Percentiles rank a stretch among this genome's conserved stretches.
Evolutionary conservation across 192 early-diverging fungal species (phyloP).

Genomic region (Mortierella antarctica): DNA sequence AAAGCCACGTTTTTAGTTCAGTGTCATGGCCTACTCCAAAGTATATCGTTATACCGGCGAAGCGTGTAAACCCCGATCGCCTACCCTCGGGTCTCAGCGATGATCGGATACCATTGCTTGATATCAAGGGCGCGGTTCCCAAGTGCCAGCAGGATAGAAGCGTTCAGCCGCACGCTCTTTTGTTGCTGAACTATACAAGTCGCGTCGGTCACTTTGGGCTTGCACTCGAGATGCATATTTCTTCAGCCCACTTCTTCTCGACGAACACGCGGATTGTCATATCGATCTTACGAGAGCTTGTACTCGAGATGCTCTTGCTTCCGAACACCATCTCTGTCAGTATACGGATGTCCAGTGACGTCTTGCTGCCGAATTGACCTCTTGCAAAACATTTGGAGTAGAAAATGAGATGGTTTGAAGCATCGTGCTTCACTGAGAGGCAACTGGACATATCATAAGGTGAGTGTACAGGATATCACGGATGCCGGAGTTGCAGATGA

Average conservation of each 20-base stretch:
- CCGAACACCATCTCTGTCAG: constrained; percentile 23
- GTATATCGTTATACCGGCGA: constrained; percentile 7
- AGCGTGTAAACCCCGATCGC: constrained; percentile 11
- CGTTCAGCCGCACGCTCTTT: constrained; percentile 14
- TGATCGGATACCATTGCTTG: constrained; percentile 12
- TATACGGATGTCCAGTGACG: background rate
- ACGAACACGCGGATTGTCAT: constrained; percentile 9
- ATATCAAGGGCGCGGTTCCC: constrained; percentile 10
- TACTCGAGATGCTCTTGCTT: background rate
- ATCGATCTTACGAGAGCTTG: constrained; percentile 16
- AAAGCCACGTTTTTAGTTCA: background rate
- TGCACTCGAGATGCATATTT: constrained; percentile 15
- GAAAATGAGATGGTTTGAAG: background rate
- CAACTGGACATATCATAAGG: constrained; percentile 3
- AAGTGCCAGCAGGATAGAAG: constrained; percentile 8
- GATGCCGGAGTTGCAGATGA: constrained; percentile 5
- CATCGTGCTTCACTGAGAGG: background rate
- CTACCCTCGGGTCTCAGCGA: constrained; percentile 14
- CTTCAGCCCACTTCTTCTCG: constrained; percentile 12
- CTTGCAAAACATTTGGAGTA: constrained; percentile 6
- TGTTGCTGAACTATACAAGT: constrained; percentile 6
- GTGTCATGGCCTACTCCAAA: constrained; percentile 6
- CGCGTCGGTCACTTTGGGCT: constrained; percentile 11
- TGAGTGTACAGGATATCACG: constrained; percentile 8
- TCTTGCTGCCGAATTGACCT: constrained; percentile 10